A percentile compares a stretch with the other conserved stretches of the same genome.
Conservation (phyloP, 352 stramenopile species). For the Globisporangium okanoganense region DNA sequence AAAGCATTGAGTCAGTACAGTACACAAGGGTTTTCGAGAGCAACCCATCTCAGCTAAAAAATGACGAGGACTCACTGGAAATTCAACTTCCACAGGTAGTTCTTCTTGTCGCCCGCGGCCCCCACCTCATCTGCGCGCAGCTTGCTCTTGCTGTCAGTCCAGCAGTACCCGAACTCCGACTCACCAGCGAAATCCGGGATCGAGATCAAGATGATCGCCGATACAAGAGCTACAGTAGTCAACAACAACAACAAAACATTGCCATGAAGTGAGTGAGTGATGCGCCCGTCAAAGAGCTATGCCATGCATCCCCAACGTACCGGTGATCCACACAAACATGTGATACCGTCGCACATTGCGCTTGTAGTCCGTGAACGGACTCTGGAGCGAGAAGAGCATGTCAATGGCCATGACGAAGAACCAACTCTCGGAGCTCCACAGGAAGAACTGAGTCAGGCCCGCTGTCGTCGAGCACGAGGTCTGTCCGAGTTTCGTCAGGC, state of each 20-base stretch:
- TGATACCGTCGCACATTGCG: constrained; percentile 81
- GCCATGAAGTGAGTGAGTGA: not conserved
- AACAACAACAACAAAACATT: constrained; percentile 10
- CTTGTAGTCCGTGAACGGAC: constrained; percentile 88
- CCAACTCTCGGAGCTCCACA: constrained; percentile 87
- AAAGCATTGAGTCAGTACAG: constrained; percentile 4
- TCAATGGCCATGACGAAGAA: constrained; percentile 89
- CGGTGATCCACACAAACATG: constrained; percentile 75
- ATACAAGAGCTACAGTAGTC: constrained; percentile 51
- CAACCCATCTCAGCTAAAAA: not conserved
- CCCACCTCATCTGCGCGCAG: constrained; percentile 22
- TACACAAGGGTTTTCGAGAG: not conserved
- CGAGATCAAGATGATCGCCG: constrained; percentile 63
- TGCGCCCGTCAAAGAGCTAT: not conserved
- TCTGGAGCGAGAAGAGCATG: constrained; percentile 81
- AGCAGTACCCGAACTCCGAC: constrained; percentile 86
- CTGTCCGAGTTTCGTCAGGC: constrained; percentile 27
- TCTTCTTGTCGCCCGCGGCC: constrained; percentile 28
- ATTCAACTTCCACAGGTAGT: constrained; percentile 81
- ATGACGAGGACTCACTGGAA: constrained; percentile 53
- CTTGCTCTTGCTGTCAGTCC: constrained; percentile 72
- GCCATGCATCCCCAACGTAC: constrained; percentile 19
- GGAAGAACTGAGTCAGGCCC: constrained; percentile 81
- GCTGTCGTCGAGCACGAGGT: constrained; percentile 60
- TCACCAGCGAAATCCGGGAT: constrained; percentile 65